Evolutionary conservation across 2,329 filamentous ascomycete genomes (phyloP).

Genomic region (Ophiosphaerella korrae): DNA sequence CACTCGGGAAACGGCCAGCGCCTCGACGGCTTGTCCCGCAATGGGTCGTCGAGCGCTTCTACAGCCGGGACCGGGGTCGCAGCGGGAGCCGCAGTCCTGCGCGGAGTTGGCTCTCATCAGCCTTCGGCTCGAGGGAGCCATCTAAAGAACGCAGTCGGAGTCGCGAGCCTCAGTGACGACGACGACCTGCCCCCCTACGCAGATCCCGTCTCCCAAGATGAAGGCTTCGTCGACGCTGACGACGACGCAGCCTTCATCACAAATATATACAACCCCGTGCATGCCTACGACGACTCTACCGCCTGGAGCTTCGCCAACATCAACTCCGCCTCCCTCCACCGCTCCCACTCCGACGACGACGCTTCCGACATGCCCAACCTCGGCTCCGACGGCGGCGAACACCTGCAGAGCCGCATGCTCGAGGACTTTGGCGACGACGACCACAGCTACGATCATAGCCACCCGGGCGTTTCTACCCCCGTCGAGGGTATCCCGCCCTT

Average conservation of each 20-base stretch:
- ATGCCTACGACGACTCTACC: conserved; percentile 11
- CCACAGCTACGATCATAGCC: conserved; percentile 10
- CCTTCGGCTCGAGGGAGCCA: conserved; percentile 39
- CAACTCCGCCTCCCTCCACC: neutral
- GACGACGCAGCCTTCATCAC: neutral
- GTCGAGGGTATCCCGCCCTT: conserved; percentile 20
- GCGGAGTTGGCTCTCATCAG: conserved; percentile 40
- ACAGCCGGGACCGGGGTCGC: conserved; percentile 63
- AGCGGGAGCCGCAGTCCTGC: conserved; percentile 61
- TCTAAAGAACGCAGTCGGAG: conserved; percentile 43
- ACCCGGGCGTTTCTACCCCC: conserved; percentile 27
- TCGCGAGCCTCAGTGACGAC: conserved; percentile 37
- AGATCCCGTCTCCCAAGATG: conserved; percentile 23
- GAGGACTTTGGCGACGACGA: conserved; percentile 42
- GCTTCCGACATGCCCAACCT: conserved; percentile 29
- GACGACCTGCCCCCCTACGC: conserved; percentile 19
- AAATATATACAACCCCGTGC: conserved; percentile 6
- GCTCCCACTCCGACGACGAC: conserved; percentile 20
- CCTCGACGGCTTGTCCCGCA: conserved; percentile 85
- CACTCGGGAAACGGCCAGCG: conserved; percentile 81
- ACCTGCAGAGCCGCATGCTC: conserved; percentile 22
- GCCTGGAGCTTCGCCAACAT: conserved; percentile 30
- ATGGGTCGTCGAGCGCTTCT: conserved; percentile 87
- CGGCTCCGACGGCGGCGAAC: conserved; percentile 25
- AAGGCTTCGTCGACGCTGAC: conserved; percentile 16